A percentile compares a stretch with the other conserved stretches of the same genome.
Conservation (phyloP, 2,329 filamentous ascomycete species). For the Aspergillus luchuensis region DNA sequence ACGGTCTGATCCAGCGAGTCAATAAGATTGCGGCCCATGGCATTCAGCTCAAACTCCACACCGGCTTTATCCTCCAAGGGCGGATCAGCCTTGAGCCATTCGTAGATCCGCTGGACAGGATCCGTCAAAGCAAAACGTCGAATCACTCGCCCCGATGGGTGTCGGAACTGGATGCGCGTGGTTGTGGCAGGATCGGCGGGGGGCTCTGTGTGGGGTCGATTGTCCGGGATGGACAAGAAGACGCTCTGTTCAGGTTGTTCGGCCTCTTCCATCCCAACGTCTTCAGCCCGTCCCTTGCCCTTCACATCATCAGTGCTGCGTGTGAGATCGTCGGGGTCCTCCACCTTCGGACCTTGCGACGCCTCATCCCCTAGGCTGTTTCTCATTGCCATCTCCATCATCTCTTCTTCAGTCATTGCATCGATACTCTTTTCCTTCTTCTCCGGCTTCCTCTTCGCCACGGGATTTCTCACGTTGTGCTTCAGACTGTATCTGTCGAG, state of each 20-base stretch:
- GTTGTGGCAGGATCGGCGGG: constrained; percentile 68
- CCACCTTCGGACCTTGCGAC: constrained; percentile 54
- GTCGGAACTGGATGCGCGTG: constrained; percentile 90
- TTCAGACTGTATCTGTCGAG: constrained; percentile 94
- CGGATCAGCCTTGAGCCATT: constrained; percentile 86
- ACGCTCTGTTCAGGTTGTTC: constrained; percentile 41
- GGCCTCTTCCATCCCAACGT: constrained; percentile 40
- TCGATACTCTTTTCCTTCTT: constrained; percentile 73
- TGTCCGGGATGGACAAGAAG: constrained; percentile 72
- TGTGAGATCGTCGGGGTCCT: constrained; percentile 87
- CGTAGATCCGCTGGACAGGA: constrained; percentile 79
- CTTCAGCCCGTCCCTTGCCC: constrained; percentile 53
- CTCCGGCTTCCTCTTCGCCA: constrained; percentile 75
- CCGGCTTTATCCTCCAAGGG: constrained; percentile 79
- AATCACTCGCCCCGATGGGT: constrained; percentile 81
- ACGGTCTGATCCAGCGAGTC: constrained; percentile 73
- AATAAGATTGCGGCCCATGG: constrained; percentile 84
- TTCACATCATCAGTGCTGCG: constrained; percentile 58
- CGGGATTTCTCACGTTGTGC: constrained; percentile 86
- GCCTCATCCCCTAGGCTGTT: constrained; percentile 72
- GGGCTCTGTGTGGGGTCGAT: constrained; percentile 77
- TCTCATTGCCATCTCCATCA: constrained; percentile 89
- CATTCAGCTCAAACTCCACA: constrained; percentile 81
- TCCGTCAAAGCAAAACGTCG: constrained; percentile 80
- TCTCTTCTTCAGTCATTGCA: constrained; percentile 94